Evolutionary conservation across 345 rosid species (phyloP).

Genomic region (Lepidium didymum): DNA sequence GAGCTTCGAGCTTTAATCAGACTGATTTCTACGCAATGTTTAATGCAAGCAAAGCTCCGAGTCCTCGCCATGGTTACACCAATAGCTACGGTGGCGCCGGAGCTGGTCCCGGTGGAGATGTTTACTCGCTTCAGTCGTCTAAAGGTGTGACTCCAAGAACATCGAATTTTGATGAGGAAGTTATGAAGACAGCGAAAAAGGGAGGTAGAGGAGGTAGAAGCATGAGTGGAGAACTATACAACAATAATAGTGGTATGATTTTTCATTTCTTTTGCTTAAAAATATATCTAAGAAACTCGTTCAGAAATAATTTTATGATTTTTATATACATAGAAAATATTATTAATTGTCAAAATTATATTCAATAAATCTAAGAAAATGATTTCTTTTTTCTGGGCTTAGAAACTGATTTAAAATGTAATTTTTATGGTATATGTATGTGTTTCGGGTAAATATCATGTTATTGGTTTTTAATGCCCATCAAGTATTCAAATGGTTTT

Average conservation of each 20-base stretch:
- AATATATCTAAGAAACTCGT: background rate
- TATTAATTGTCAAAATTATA: background rate
- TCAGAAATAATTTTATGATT: background rate
- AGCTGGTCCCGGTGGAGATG: constrained; percentile 43
- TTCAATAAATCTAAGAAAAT: no score
- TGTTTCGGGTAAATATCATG: no score
- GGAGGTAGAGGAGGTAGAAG: constrained; percentile 50
- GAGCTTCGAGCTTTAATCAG: constrained; percentile 87
- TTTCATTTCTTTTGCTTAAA: background rate
- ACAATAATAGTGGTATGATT: constrained; percentile 23
- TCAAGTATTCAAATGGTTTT: no score
- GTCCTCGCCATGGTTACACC: constrained; percentile 69
- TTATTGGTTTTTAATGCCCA: no score
- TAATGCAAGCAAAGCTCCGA: constrained; percentile 58
- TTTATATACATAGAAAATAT: background rate
- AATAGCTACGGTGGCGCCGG: constrained; percentile 38
- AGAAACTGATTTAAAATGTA: no score
- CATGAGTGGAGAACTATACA: constrained; percentile 64
- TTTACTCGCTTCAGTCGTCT: constrained; percentile 68
- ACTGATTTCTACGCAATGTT: constrained; percentile 85
- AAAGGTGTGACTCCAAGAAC: constrained; percentile 69
- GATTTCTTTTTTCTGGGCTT: no score
- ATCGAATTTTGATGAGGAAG: constrained; percentile 81
- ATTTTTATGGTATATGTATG: no score
- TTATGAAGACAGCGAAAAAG: constrained; percentile 40